Base-by-base conservation (phyloP, 176 grass and related monocot genomes). In the Leersia perrieri region DNA sequence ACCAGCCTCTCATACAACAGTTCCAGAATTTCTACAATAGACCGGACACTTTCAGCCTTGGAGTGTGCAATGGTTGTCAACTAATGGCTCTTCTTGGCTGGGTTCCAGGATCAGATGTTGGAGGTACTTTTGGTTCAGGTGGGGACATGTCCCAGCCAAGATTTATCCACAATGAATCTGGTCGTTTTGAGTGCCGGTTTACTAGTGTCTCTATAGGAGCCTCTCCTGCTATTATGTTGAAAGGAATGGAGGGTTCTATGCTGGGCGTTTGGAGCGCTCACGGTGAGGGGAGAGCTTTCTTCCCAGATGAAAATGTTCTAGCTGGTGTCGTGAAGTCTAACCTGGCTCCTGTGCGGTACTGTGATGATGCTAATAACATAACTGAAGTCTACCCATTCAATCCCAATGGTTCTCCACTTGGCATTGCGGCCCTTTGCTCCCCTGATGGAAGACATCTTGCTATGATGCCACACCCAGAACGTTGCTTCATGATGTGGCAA, bases 401-500 rank as follows among this genome's bases (percentile, higher is more conserved):
- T 15, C 92, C 95, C 44, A 98, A 98, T 81, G 95, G 95, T 88
- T 98, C 92, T 20, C 92, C 92, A 12, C 83, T 91, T 41, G 90
- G 95, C 25, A 91, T 98, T 77, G 92, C 90, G 12, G 88, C 92
- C 7, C 86, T 98, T 65, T 91, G 96, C 82, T 95, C 96, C 38
- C 88, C 92, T 15, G 80, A 99, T 88, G 96, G 96, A 58, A 87
- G 96, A 36, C 92, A 99, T 70, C 87, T 99, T 10, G 92, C 92
- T 40, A 88, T 99, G 96, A 95, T 99, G 93, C 96, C 96, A 6
- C 96, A 99, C 74, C 96, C 96, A 0, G 93, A 99, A 63, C 86
- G 93, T 71, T 95, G 88, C 78, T 99, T 95, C 77, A 93, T 99
- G 96, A 99, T 99, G 93, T 93, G 96, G 96, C 93, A 99, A 71